Conservation (phyloP, 2,329 filamentous ascomycete genomes). For the Arthroderma sp. region DNA sequence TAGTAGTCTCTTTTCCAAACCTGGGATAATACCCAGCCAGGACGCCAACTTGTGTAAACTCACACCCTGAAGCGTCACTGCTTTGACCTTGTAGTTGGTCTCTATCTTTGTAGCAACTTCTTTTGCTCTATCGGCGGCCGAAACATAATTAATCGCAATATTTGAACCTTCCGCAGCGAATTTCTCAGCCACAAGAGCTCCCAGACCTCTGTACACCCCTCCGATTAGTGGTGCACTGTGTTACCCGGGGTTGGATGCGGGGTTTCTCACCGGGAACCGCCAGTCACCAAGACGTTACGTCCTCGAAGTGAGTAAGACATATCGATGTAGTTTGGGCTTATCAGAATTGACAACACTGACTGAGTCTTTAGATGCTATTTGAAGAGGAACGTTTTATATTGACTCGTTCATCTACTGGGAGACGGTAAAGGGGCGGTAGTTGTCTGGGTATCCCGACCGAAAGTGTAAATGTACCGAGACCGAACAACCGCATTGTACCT, state of each 20-base stretch:
- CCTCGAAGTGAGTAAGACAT: conserved; percentile 53
- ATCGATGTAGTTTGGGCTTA: neutral
- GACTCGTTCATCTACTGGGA: too few relatives aligned
- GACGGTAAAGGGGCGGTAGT: too few relatives aligned
- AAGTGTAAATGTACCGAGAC: too few relatives aligned
- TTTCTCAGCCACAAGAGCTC: conserved; percentile 52
- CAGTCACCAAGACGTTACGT: conserved; percentile 52
- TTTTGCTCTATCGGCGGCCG: conserved; percentile 46
- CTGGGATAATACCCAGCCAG: neutral
- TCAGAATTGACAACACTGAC: too few relatives aligned
- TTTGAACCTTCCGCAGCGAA: conserved; percentile 58
- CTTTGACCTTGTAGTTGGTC: conserved; percentile 37
- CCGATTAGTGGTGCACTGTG: conserved; percentile 1
- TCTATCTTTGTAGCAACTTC: conserved; percentile 45
- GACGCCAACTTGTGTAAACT: conserved; percentile 12
- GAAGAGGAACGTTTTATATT: too few relatives aligned
- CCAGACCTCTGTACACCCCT: conserved; percentile 47
- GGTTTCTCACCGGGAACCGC: conserved; percentile 44
- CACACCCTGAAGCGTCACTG: conserved; percentile 48
- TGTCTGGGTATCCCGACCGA: too few relatives aligned
- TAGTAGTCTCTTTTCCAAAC: neutral
- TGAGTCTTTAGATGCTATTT: too few relatives aligned
- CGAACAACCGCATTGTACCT: too few relatives aligned
- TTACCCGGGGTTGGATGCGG: neutral
- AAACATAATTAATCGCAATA: conserved; percentile 61